These are phyloP conservation scores for Phymatotrichopsis omnivora DNA, from an alignment of 2,329 filamentous ascomycete genomes.

Conservation along the genomic window DNA sequence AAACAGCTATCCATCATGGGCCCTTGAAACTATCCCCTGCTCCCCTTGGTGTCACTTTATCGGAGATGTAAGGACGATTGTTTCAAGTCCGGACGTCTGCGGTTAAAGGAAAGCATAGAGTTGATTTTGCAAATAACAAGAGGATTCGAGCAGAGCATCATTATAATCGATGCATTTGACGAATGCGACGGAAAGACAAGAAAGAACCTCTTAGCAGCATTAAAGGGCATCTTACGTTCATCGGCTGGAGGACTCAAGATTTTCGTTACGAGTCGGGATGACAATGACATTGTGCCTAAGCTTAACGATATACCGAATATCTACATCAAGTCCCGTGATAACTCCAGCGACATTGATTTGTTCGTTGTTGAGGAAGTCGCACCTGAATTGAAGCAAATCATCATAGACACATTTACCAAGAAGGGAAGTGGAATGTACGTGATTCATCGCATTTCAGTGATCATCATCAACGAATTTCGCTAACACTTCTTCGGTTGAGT, in stretches of 20 bases:
- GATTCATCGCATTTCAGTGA: not conserved
- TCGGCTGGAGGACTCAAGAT: conserved; percentile 2
- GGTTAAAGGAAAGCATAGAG: conserved; percentile 1
- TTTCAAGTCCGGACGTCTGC: not conserved
- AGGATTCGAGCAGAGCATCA: conserved; percentile 6
- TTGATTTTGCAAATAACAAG: conserved; percentile 7
- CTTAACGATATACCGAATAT: not conserved
- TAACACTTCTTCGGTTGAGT: too few species aligned
- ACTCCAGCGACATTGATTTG: conserved; percentile 12
- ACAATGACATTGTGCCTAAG: conserved; percentile 3
- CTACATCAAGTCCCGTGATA: conserved; percentile 8
- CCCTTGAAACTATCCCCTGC: conserved; percentile 4
- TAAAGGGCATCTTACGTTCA: conserved; percentile 1
- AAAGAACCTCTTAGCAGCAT: not conserved
- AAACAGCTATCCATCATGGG: conserved; percentile 24
- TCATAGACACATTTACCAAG: conserved; percentile 7
- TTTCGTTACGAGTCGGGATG: conserved; percentile 12
- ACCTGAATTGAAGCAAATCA: conserved; percentile 2
- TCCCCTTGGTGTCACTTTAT: conserved; percentile 13
- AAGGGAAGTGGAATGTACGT: conserved; percentile 24
- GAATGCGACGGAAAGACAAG: conserved; percentile 7
- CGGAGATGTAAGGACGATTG: not conserved
- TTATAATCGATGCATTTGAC: conserved; percentile 17
- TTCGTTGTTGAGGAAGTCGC: too few species aligned
- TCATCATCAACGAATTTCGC: too few species aligned